These are phyloP conservation scores for Lasiosphaeriaceae sp. DNA, from an alignment of 495 filamentous ascomycete species.

Conservation along the genomic window DNA sequence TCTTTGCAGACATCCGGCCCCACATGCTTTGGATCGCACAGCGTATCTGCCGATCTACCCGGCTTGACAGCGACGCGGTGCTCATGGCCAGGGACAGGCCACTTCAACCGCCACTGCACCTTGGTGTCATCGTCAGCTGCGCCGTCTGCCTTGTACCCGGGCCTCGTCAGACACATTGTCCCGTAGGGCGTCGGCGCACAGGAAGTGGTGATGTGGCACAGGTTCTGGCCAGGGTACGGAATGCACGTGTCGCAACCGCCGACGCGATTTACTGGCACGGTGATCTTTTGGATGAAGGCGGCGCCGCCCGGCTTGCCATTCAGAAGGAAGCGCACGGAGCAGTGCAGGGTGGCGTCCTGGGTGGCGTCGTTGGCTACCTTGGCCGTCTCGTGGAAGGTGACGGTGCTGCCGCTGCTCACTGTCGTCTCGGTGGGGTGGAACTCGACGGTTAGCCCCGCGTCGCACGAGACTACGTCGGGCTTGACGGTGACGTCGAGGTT, in stretches of 20 bases:
- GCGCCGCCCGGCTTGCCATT: conserved; percentile 7
- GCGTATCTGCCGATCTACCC: conserved; percentile 2
- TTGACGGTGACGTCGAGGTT: conserved; percentile 5
- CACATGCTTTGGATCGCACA: conserved; percentile 3
- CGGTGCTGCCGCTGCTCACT: background rate
- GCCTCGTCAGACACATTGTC: conserved; percentile 8
- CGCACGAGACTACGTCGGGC: background rate
- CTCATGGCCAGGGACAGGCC: conserved; percentile 3
- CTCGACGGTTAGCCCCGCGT: background rate
- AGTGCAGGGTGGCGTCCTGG: background rate
- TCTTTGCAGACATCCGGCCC: conserved; percentile 6
- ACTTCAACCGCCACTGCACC: conserved; percentile 8
- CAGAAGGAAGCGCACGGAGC: conserved; percentile 3
- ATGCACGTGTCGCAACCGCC: conserved; percentile 6
- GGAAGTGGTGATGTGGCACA: conserved; percentile 4
- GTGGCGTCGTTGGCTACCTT: background rate
- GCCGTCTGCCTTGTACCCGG: conserved; percentile 10
- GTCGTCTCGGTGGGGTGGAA: conserved; percentile 2
- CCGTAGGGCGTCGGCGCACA: conserved; percentile 7
- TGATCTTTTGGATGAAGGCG: conserved; percentile 1
- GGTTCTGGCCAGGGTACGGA: conserved; percentile 6
- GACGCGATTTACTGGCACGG: background rate
- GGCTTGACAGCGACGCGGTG: conserved; percentile 10
- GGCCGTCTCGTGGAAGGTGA: conserved; percentile 5
- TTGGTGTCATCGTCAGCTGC: background rate